Evolutionary conservation across 306 rosid species (phyloP).

Genomic region (Hippophae gyantsensis): DNA sequence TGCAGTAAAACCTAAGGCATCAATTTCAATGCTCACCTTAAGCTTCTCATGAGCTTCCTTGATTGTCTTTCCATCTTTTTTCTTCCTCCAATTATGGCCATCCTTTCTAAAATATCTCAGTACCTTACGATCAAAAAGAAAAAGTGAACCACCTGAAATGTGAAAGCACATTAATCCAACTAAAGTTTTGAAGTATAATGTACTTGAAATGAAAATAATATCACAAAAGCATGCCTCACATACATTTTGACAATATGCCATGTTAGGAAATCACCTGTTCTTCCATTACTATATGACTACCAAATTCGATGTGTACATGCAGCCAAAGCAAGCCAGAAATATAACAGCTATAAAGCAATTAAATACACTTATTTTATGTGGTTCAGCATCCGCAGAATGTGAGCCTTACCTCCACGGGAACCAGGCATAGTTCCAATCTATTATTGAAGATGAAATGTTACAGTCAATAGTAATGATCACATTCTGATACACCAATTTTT

Average conservation of each 20-base stretch:
- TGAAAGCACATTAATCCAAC: conserved; percentile 18
- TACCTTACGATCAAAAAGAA: conserved; percentile 83
- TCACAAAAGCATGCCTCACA: neutral
- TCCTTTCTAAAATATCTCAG: conserved; percentile 85
- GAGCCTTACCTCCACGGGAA: too few species aligned
- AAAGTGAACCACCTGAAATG: conserved; percentile 79
- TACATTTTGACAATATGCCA: neutral
- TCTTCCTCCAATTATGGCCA: conserved; percentile 95
- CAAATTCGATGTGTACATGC: too few species aligned
- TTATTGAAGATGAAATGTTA: too few species aligned
- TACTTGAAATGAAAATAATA: neutral
- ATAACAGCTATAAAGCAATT: too few species aligned
- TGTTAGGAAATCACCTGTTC: too few species aligned
- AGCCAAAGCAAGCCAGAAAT: too few species aligned
- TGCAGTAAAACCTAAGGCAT: neutral
- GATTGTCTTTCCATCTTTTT: conserved; percentile 82
- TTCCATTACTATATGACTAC: too few species aligned
- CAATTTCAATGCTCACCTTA: conserved; percentile 41
- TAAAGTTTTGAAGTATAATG: conserved; percentile 7
- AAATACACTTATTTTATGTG: too few species aligned
- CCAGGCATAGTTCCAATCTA: too few species aligned
- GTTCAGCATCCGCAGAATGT: too few species aligned
- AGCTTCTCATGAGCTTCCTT: conserved; percentile 94
- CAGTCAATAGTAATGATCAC: too few species aligned
- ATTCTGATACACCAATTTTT: too few species aligned